These are phyloP conservation scores for Phytophthora idaei DNA, from an alignment of 352 stramenopile genomes.

Conservation along the genomic window DNA sequence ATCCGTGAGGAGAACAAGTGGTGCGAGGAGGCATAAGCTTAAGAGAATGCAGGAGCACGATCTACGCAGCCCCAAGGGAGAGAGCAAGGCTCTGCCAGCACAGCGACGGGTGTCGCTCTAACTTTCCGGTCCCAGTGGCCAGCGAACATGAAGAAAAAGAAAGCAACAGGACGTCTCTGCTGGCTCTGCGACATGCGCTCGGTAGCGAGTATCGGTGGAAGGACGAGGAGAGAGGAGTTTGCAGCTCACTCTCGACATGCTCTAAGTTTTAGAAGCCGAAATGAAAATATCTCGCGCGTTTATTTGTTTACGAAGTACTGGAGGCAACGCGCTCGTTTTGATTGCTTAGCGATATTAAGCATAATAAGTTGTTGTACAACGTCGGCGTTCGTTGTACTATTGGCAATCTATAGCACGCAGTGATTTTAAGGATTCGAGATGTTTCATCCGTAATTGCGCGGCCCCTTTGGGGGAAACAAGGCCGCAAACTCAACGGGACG, in stretches of 20 bases:
- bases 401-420: no score
- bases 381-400: no score
- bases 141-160: conserved; percentile 16
- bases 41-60: background rate
- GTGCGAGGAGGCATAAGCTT: conserved; percentile 97
- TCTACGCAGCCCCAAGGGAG: conserved; percentile 2
- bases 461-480: conserved; percentile 68
- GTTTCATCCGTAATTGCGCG: conserved; percentile 86
- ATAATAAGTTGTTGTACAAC: background rate
- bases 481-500: conserved; percentile 86
- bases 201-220: conserved; percentile 14
- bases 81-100: background rate
- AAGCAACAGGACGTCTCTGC: background rate
- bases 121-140: background rate
- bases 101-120: conserved; percentile 5
- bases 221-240: conserved; percentile 11
- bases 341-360: background rate
- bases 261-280: conserved; percentile 19
- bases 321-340: background rate
- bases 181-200: conserved; percentile 6
- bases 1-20: conserved; percentile 99
- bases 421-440: conserved; percentile 23
- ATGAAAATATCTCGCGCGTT: conserved; percentile 14
- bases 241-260: conserved; percentile 8
- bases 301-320: conserved; percentile 14